Percentiles rank a stretch among this genome's conserved stretches.
These are phyloP conservation scores for Oryza australiensis DNA, from an alignment of 176 grass and related monocot genomes.

Conservation along the genomic window DNA sequence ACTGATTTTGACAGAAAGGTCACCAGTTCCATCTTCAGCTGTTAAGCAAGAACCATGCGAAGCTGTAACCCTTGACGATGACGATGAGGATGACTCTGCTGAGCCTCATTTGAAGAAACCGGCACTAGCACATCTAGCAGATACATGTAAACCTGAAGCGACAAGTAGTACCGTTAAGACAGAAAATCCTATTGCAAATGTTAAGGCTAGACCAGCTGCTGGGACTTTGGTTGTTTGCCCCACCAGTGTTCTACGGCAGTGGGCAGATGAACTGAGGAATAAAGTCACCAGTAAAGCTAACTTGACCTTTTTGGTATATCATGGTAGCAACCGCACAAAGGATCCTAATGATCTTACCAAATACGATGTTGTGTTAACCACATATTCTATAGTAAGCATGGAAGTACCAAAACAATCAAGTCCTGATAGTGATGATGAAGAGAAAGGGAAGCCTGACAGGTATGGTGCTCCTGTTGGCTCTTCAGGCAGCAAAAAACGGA, in stretches of 20 bases:
- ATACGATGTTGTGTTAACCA: constrained; percentile 98
- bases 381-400: constrained; percentile 98
- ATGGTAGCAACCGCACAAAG: constrained; percentile 89
- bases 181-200: constrained; percentile 41
- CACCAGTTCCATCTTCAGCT: constrained; percentile 51
- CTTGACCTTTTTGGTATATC: constrained; percentile 86
- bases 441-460: constrained; percentile 72
- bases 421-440: constrained; percentile 83
- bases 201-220: constrained; percentile 78
- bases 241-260: constrained; percentile 96
- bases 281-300: constrained; percentile 85
- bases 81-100: constrained; percentile 55
- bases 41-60: constrained; percentile 61
- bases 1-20: constrained; percentile 86
- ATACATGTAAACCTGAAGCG: constrained; percentile 27
- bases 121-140: background rate
- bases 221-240: constrained; percentile 98
- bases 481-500: constrained; percentile 74
- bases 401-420: constrained; percentile 94
- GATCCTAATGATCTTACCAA: constrained; percentile 85
- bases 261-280: constrained; percentile 90
- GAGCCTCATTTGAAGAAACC: constrained; percentile 51
- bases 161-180: constrained; percentile 37
- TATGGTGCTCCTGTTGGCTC: constrained; percentile 41
- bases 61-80: constrained; percentile 85